Evolutionary conservation across 306 rosid species (phyloP), one percentile per base, ranked within the genome.

Genomic region (Rosa rugosa): DNA sequence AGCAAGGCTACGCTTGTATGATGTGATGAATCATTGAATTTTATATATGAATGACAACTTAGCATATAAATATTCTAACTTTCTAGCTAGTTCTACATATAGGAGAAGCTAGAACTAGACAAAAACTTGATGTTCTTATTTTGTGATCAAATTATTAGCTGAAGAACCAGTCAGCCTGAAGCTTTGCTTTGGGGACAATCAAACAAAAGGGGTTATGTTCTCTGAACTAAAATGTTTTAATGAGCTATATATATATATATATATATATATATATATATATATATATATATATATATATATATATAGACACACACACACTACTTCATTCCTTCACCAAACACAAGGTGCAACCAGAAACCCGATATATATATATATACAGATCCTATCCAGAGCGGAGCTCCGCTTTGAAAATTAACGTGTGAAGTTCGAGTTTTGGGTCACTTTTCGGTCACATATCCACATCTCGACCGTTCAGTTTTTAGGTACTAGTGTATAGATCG

Each of bases 141-240:
- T 18, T 40, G 49, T 17, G 25, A 66, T 38, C 71, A 66, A 17
- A 66, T 66, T 66, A 66, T 38, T 38, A 38, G 46, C 71, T 66
- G 47, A 66, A 38, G 23, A 66, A 38, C 25, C 23, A 17, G 46
- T 66, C 69, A 64, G 44, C 69, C 69, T 64, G 69, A 64, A 64
- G 45, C 45, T 34, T 64, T 64, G 76, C 36, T 53, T 20, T 6
- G n/a, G 36, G 65, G 34, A 72, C 49, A 72, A 34, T 71, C 42
- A 70, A 27, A 10, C n/a, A 17, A n/a, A 42, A 13, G 14, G 5
- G 78, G 42, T 57, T 22, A 57, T 38, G 70, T 75, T 75, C 70
- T 59, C 57, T 59, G 78, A 75, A 59, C 69, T 75, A 10, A 11
- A 44, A 75, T 42, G 38, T 34, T 72, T n/a, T 12, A 25, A n/a